These are phyloP conservation scores for Limonium bicolor DNA, from an alignment of 148 eudicot genomes.

Conservation along the genomic window DNA sequence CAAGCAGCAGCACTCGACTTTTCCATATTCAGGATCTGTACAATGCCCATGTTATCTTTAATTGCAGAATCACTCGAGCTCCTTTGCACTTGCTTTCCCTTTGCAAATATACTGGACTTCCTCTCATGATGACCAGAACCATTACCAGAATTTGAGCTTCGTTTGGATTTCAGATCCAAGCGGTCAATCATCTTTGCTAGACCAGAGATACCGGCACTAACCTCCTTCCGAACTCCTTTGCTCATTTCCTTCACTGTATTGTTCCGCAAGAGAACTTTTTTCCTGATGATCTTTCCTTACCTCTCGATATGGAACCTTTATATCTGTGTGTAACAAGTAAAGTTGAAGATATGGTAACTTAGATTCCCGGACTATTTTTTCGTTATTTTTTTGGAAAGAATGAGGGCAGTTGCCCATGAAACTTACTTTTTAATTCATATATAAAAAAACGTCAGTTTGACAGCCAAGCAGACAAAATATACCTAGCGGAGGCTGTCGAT, in stretches of 20 bases:
- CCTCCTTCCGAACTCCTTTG: conserved; percentile 71
- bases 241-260: conserved; percentile 57
- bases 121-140: conserved; percentile 12
- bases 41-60: no score
- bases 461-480: not conserved
- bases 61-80: conserved; percentile 9
- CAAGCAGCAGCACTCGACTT: no score
- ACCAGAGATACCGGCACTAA: conserved; percentile 74
- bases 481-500: conserved; percentile 66
- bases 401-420: no score
- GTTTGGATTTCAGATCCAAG: conserved; percentile 44
- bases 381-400: no score
- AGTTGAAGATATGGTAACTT: not conserved
- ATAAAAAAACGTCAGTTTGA: no score
- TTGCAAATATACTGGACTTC: conserved; percentile 21
- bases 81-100: conserved; percentile 33
- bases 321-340: conserved; percentile 28
- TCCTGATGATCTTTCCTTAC: conserved; percentile 63
- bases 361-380: no score
- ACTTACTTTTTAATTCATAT: no score
- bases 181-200: conserved; percentile 63
- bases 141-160: conserved; percentile 15
- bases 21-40: no score
- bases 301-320: conserved; percentile 62
- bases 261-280: conserved; percentile 51